phyloP scores from a whole-genome alignment of 805 yeast genomes.

The Isabelozyma gotoi region DNA sequence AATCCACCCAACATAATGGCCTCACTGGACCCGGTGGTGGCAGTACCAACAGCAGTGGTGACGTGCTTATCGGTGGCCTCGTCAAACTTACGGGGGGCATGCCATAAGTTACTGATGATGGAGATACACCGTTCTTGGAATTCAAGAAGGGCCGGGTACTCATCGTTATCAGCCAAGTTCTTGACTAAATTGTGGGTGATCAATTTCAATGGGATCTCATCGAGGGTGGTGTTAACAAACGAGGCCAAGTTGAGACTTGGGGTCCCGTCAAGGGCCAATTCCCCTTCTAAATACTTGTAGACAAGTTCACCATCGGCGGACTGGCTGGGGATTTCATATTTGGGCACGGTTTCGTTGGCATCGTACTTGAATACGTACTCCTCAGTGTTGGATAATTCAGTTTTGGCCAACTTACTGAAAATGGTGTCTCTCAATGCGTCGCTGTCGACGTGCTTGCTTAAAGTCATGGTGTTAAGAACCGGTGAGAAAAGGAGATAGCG shows the following conservation, averaged over 20 bases:
- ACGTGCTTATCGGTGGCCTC: conserved; percentile 27
- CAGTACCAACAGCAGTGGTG: conserved; percentile 67
- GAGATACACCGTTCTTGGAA: conserved; percentile 80
- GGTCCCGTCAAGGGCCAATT: conserved; percentile 77
- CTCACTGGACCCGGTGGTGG: conserved; percentile 92
- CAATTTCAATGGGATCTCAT: conserved; percentile 42
- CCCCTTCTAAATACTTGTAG: conserved; percentile 66
- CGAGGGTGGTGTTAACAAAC: conserved; percentile 76
- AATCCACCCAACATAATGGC: conserved; percentile 93
- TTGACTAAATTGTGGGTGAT: conserved; percentile 73
- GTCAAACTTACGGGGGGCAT: conserved; percentile 49
- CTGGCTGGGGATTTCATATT: conserved; percentile 57
- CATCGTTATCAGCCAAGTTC: conserved; percentile 91
- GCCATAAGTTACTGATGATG: conserved; percentile 78
- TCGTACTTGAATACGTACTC: conserved; percentile 30
- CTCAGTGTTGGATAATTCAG: conserved; percentile 22
- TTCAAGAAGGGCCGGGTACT: conserved; percentile 82
- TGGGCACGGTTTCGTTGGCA: conserved; percentile 42
- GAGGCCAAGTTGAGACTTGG: conserved; percentile 85
- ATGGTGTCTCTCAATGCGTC: conserved; percentile 38
- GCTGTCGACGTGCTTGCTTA: conserved; percentile 46
- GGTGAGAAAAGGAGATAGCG: no score
- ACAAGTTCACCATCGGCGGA: conserved; percentile 56
- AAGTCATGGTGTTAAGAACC: conserved; percentile 31
- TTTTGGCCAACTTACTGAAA: conserved; percentile 19